Base-by-base conservation (phyloP, 1,284 basidiomycete species). In the Leccinum subatratum region DNA sequence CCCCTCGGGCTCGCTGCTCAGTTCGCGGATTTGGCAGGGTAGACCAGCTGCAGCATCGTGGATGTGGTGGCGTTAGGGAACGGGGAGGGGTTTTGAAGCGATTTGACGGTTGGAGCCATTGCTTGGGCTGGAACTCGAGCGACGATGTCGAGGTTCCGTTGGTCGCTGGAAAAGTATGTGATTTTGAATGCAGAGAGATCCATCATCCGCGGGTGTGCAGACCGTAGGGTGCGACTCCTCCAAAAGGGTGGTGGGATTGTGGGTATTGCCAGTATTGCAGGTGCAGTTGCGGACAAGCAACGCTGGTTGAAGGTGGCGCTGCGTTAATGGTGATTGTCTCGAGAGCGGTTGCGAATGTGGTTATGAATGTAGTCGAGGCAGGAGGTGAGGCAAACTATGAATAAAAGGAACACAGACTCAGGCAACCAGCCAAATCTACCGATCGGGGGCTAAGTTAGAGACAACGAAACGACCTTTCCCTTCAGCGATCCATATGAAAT, bases 11-110 rank as follows among this genome's bases (percentile, higher is more conserved):
- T 78, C 75, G 62, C 79, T 79, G 0, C 77, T 81, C 1, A 90
- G 72, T 90, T 87, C 75, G 86, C 82, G 1, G 89, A 91, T 67
- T 81, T 77, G 34, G 81, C 81, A 3, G 89, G 90, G 72, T 89
- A 91, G 69, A 86, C 77, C 28, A 91, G 76, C 66, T 86, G 86
- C 7, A 91, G 71, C 34, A 81, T 72, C 1, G 85, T 78, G 37
- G 37, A 39, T 39, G 37, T 11, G 37, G 39, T 37, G 45, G 74
- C 72, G 72, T 9, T 18, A 66, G 62, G 22, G 64, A 42, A 28
- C 22, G n/a, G 30, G 60, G 4, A 39, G 65, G 42, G 9, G 22
- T 58, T 3, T 65, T 66, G 69, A 25, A 51, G 60, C 65, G 37
- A 42, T 22, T 63, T 67, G n/a, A 70, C 63, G 32, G 62, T 61